These are phyloP conservation scores for Phaeosphaeriaceae sp. DNA, from an alignment of 2,329 filamentous ascomycete species.

Conservation along the genomic window DNA sequence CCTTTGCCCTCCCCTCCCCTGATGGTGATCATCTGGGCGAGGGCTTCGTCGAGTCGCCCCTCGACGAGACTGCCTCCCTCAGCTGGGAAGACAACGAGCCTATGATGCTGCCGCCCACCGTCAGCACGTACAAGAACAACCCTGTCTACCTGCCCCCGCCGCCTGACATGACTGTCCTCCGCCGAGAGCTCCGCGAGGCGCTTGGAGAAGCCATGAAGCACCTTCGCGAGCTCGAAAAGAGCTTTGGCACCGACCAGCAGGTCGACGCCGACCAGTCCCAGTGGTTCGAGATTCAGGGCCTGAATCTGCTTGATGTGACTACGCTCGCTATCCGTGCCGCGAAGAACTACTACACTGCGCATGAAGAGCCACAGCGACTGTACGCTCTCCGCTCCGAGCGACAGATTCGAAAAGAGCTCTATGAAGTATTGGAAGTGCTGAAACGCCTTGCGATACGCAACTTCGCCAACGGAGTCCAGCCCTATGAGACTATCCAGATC, in stretches of 20 bases:
- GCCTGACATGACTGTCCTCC: conserved; percentile 81
- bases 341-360: conserved; percentile 94
- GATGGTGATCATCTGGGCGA: conserved; percentile 42
- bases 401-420: conserved; percentile 80
- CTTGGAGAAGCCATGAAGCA: conserved; percentile 74
- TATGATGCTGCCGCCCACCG: conserved; percentile 92
- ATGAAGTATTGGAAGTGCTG: conserved; percentile 86
- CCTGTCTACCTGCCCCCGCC: conserved; percentile 83
- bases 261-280: conserved; percentile 58
- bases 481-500: conserved; percentile 79
- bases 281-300: conserved; percentile 87
- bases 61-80: conserved; percentile 57
- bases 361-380: conserved; percentile 84
- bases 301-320: conserved; percentile 90
- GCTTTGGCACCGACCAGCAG: conserved; percentile 23
- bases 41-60: conserved; percentile 60
- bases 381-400: conserved; percentile 89
- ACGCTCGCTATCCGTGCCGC: conserved; percentile 95
- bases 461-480: conserved; percentile 81
- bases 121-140: conserved; percentile 91
- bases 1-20: conserved; percentile 30
- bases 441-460: conserved; percentile 89
- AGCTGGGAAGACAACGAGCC: conserved; percentile 69
- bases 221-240: conserved; percentile 64
- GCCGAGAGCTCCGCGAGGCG: conserved; percentile 70